phyloP scores from a whole-genome alignment of 305 asterid genomes.

The Coffea humblotiana region DNA sequence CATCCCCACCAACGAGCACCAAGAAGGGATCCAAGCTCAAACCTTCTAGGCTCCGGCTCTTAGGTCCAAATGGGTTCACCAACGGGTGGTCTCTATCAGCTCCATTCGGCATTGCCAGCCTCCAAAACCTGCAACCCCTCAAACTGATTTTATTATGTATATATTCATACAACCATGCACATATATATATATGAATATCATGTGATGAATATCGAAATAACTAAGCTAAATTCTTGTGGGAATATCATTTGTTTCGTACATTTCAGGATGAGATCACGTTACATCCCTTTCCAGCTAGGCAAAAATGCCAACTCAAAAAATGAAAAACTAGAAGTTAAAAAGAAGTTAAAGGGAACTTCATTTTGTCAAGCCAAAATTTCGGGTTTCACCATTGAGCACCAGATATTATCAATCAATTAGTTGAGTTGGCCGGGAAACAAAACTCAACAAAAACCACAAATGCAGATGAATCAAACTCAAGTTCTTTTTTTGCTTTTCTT shows the following conservation, averaged over 20 bases:
- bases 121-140: slow-evolving; percentile 51
- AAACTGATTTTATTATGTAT: background rate
- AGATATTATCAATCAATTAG: too few species aligned
- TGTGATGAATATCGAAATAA: background rate
- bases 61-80: slow-evolving; percentile 67
- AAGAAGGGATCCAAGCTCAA: slow-evolving; percentile 47
- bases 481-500: too few species aligned
- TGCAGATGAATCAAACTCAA: too few species aligned
- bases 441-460: too few species aligned
- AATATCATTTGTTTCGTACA: background rate
- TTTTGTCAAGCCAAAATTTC: too few species aligned
- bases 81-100: slow-evolving; percentile 47
- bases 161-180: too few species aligned
- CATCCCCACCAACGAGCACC: slow-evolving; percentile 55
- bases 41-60: slow-evolving; percentile 43
- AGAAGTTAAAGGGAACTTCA: background rate
- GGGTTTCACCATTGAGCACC: too few species aligned
- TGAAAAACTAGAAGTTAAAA: too few species aligned
- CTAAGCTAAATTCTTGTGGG: background rate
- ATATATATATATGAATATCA: background rate
- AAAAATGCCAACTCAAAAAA: too few species aligned
- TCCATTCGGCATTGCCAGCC: slow-evolving; percentile 55
- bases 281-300: too few species aligned
- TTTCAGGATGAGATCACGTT: background rate
- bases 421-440: too few species aligned